Percentiles rank a stretch among this genome's conserved stretches.
These are phyloP conservation scores for Russula abietina DNA, from an alignment of 768 basidiomycete species.

Conservation along the genomic window DNA sequence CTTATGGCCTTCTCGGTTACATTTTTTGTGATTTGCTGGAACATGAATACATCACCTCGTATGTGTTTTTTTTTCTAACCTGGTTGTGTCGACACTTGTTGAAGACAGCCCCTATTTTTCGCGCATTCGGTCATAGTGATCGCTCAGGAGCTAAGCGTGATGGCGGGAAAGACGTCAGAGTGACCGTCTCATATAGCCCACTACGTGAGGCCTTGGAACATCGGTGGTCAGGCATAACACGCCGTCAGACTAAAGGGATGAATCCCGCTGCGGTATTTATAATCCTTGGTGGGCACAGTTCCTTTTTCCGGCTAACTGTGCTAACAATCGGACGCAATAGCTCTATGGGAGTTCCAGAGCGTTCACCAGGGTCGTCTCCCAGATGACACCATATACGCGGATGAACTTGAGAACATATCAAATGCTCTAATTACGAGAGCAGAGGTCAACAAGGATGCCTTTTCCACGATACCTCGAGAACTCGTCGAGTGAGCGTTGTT, in stretches of 20 bases:
- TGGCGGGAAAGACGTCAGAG: constrained; percentile 51
- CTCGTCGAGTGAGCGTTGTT: constrained; percentile 52
- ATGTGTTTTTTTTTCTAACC: constrained; percentile 33
- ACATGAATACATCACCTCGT: constrained; percentile 85
- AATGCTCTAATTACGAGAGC: constrained; percentile 55
- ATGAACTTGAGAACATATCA: constrained; percentile 59
- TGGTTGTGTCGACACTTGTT: not conserved
- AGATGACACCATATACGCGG: constrained; percentile 38
- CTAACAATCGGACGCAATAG: constrained; percentile 36
- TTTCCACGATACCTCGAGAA: constrained; percentile 49
- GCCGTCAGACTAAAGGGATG: constrained; percentile 75
- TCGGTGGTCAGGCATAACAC: constrained; percentile 63
- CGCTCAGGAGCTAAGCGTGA: constrained; percentile 53
- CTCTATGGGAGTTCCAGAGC: constrained; percentile 78
- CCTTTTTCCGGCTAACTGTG: not conserved
- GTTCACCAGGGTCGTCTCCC: constrained; percentile 54
- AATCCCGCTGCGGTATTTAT: constrained; percentile 68
- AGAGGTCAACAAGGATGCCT: constrained; percentile 64
- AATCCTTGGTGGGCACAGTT: constrained; percentile 52
- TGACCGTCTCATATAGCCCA: constrained; percentile 58
- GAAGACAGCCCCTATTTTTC: constrained; percentile 9
- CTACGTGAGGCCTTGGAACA: constrained; percentile 58
- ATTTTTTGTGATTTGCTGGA: constrained; percentile 89
- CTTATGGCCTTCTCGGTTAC: constrained; percentile 86
- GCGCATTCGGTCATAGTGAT: constrained; percentile 39